Conservation (phyloP, 129 eudicot species). For the Deinandra increscens region DNA sequence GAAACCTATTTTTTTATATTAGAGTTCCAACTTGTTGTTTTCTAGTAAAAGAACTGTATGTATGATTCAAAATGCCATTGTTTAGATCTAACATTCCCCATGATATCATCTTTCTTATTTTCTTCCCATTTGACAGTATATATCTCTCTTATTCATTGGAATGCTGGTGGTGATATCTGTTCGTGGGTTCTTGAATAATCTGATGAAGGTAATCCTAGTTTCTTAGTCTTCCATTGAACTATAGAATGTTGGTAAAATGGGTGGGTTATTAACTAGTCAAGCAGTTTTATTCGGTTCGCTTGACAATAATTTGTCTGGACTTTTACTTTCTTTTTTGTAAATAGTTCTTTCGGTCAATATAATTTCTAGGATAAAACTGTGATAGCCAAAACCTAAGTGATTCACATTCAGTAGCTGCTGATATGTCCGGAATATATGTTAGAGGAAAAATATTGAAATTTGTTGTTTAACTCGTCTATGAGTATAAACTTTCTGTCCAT, state of each 20-base stretch:
- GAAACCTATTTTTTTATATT: too few relatives aligned
- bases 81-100: not conserved
- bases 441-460: too few relatives aligned
- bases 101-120: not conserved
- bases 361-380: not conserved
- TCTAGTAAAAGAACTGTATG: not conserved
- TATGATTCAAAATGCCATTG: constrained; percentile 1
- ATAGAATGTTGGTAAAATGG: not conserved
- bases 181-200: constrained; percentile 83
- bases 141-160: constrained; percentile 92
- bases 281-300: not conserved
- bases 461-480: too few relatives aligned
- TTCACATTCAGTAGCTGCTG: too few relatives aligned
- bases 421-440: too few relatives aligned
- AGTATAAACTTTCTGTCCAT: too few relatives aligned
- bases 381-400: too few relatives aligned
- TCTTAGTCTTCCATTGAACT: not conserved
- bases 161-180: constrained; percentile 94
- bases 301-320: not conserved
- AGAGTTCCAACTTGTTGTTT: not conserved
- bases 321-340: not conserved
- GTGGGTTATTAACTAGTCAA: not conserved
- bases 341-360: not conserved
- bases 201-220: constrained; percentile 77
- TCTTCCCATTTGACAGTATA: constrained; percentile 57